These are phyloP conservation scores for Calonectria ilicicola DNA, from an alignment of 2,329 filamentous ascomycete genomes.

Conservation along the genomic window DNA sequence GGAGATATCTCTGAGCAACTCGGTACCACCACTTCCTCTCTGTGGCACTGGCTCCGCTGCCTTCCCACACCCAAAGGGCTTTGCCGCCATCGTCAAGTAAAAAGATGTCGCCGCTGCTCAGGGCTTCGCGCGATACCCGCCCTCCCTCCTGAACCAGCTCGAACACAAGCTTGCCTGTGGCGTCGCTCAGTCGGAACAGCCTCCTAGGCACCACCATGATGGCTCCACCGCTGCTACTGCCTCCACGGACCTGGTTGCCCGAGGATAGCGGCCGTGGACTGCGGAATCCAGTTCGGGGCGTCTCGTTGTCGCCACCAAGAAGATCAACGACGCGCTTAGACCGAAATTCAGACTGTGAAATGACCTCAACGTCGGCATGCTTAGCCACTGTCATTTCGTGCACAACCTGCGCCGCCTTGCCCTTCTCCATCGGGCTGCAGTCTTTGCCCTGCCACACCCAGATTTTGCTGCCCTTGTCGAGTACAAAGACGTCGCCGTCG, in stretches of 20 bases:
- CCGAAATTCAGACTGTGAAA: conserved; percentile 70
- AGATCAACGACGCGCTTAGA: conserved; percentile 67
- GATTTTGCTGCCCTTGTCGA: conserved; percentile 73
- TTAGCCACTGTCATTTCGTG: conserved; percentile 74
- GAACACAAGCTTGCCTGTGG: conserved; percentile 68
- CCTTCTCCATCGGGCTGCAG: conserved; percentile 77
- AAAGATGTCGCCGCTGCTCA: conserved; percentile 72
- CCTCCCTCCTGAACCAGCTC: conserved; percentile 68
- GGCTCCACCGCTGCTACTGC: conserved; percentile 20
- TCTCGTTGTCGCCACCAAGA: conserved; percentile 61
- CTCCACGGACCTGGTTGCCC: conserved; percentile 28
- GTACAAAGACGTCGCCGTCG: conserved; percentile 74
- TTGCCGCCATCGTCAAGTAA: conserved; percentile 69
- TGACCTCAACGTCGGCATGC: conserved; percentile 73
- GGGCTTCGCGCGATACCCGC: conserved; percentile 57
- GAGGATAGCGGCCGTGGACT: conserved; percentile 55
- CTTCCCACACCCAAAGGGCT: conserved; percentile 76
- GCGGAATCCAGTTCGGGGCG: conserved; percentile 54
- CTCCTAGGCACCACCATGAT: conserved; percentile 46
- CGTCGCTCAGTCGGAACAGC: conserved; percentile 74
- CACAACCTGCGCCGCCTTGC: conserved; percentile 75
- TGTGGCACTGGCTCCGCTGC: conserved; percentile 64
- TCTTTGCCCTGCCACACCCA: conserved; percentile 77
- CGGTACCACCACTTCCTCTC: conserved; percentile 73
- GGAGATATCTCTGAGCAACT: conserved; percentile 68